Base-by-base conservation (phyloP, 164 flowering plant species). In the Annona squamosa region DNA sequence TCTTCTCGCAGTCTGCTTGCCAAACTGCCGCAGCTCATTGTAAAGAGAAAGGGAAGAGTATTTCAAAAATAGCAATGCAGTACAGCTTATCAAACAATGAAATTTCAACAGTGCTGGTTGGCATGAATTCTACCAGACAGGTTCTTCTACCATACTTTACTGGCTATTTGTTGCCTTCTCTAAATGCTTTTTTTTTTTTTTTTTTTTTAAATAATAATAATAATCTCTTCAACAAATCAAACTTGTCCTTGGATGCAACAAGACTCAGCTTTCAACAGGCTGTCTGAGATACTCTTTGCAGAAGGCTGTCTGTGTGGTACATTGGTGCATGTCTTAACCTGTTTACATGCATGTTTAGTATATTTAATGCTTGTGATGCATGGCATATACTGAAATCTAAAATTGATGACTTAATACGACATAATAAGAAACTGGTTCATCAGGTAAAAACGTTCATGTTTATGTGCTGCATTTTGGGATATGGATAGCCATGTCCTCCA, bases 101-200 rank as follows among this genome's bases (percentile, higher is more conserved):
- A 63, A 89, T 95, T 67, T 84, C 99, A 9, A 77, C 97, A 2
- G 88, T 91, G 70, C 84, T 93, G 75, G 95, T 96, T 63, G 99
- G 98, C 78, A 96, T 93, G 97, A 88, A 86, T 80, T 87, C 97
- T 68, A 84, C 86, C 67, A 63, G 67, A 80, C 93, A 93, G 98
- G 98, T 93, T 48, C 57, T 7, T 68, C 26, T 78, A 52, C 13
- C 59, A 52, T 52, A 0, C 13, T 52, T 52, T 52, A 52, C 9
- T 52, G 59, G 59, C 13, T 16, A 52, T 52, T 52, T 48, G 57
- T 48, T 48, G 10, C 57, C 12, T 48, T 48, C 37, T 26, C 37
- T 26, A 26, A 6, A 5, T 48, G 3, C 57, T 4, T 48, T 48
- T 12, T 48, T 48, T 48, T 12, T 48, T 48, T 48, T 12, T 48